phyloP scores from a whole-genome alignment of 345 rosid species.

The Cardiospermum halicacabum region DNA sequence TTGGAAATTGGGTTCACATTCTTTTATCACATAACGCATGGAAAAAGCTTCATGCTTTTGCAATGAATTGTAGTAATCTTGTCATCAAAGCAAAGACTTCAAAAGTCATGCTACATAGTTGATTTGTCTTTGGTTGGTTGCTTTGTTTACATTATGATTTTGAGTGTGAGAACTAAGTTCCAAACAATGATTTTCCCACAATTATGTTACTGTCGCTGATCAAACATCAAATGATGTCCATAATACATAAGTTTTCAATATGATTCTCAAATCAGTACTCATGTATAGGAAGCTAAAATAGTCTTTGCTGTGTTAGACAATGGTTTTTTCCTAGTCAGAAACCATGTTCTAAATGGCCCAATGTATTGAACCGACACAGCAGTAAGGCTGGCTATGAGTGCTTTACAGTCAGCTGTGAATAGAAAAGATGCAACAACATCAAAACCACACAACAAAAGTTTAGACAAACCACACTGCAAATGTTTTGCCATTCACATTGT shows the following conservation, averaged over 20 bases:
- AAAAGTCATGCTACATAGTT: background rate
- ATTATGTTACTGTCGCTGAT: background rate
- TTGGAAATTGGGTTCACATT: background rate
- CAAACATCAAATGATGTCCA: no score
- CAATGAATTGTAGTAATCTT: background rate
- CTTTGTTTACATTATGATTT: background rate
- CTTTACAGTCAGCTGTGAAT: no score
- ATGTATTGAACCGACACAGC: background rate
- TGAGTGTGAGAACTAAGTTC: background rate
- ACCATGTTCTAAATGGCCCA: background rate
- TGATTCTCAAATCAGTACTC: no score
- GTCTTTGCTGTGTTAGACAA: no score
- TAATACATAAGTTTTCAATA: no score
- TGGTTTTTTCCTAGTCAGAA: background rate
- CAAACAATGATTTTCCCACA: background rate
- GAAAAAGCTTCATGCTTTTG: background rate
- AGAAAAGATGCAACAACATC: background rate
- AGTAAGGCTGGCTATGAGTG: background rate
- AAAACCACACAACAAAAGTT: background rate
- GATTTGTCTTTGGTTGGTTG: background rate
- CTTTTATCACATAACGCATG: background rate
- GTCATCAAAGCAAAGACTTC: background rate
- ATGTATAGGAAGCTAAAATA: no score
- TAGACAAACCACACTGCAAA: constrained; percentile 3
- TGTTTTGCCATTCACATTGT: constrained; percentile 12